phyloP scores from a whole-genome alignment of 2,329 filamentous ascomycete genomes.

The Fusarium solani-melongenae region DNA sequence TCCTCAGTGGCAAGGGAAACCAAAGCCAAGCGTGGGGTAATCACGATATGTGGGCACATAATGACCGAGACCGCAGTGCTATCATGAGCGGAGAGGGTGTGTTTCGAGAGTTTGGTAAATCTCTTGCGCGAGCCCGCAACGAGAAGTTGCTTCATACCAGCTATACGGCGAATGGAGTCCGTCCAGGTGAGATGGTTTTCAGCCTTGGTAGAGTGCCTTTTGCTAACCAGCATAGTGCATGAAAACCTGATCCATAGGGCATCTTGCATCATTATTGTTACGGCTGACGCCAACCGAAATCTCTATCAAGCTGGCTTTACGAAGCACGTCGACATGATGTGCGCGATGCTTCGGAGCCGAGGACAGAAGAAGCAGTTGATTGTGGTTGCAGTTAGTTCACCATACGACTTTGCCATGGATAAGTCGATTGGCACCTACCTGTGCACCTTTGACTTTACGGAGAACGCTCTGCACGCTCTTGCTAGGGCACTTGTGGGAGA shows the following conservation, averaged over 20 bases:
- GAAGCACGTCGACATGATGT: slow-evolving; percentile 96
- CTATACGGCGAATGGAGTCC: slow-evolving; percentile 92
- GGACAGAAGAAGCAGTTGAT: slow-evolving; percentile 90
- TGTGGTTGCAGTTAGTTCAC: slow-evolving; percentile 92
- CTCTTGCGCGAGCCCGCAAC: slow-evolving; percentile 85
- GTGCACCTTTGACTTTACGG: slow-evolving; percentile 96
- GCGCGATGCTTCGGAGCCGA: slow-evolving; percentile 80
- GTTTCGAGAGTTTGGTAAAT: slow-evolving; percentile 88
- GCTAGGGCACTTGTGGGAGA: slow-evolving; percentile 88
- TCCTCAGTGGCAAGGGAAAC: slow-evolving; percentile 65
- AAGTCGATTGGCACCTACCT: slow-evolving; percentile 90
- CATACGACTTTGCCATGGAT: slow-evolving; percentile 96
- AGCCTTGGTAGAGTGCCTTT: too few species aligned
- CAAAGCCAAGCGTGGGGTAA: slow-evolving; percentile 50
- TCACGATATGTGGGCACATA: slow-evolving; percentile 67
- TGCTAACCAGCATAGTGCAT: slow-evolving; percentile 67
- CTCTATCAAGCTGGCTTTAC: slow-evolving; percentile 94
- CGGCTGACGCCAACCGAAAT: slow-evolving; percentile 93
- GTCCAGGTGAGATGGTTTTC: slow-evolving; percentile 65
- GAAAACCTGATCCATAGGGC: slow-evolving; percentile 92
- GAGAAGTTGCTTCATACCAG: slow-evolving; percentile 93
- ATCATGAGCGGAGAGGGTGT: slow-evolving; percentile 94
- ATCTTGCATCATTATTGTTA: slow-evolving; percentile 88
- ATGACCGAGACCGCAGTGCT: slow-evolving; percentile 66
- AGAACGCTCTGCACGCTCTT: slow-evolving; percentile 86